These are phyloP conservation scores for Hypoxylon sp. DNA, from an alignment of 2,329 filamentous ascomycete genomes.

Conservation along the genomic window DNA sequence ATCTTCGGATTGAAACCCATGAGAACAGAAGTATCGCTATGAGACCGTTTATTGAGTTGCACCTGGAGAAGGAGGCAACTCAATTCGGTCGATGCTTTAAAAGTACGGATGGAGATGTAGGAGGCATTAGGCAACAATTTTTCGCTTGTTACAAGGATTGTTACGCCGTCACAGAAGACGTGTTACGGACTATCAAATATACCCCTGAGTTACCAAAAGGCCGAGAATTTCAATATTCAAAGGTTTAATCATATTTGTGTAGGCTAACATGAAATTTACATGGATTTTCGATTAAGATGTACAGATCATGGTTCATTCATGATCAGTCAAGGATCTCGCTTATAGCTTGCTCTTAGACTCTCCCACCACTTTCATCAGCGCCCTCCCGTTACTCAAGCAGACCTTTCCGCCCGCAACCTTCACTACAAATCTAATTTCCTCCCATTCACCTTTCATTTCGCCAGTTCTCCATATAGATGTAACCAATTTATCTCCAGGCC, in stretches of 20 bases:
- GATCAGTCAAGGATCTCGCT: conserved; percentile 37
- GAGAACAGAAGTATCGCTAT: conserved; percentile 10
- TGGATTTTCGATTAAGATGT: background rate
- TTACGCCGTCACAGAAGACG: conserved; percentile 42
- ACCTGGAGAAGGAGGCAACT: conserved; percentile 1
- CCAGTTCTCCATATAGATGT: conserved; percentile 87
- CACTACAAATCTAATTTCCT: conserved; percentile 87
- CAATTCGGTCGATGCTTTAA: conserved; percentile 1
- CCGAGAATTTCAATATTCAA: background rate
- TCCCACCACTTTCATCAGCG: conserved; percentile 77
- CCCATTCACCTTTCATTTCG: conserved; percentile 75
- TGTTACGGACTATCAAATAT: conserved; percentile 14
- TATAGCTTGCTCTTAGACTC: conserved; percentile 74
- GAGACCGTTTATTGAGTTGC: conserved; percentile 11
- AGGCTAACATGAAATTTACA: conserved; percentile 20
- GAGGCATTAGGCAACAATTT: conserved; percentile 36
- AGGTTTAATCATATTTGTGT: conserved; percentile 1
- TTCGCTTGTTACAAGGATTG: conserved; percentile 30
- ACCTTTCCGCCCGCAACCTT: conserved; percentile 85
- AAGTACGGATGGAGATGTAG: background rate
- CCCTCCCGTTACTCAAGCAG: conserved; percentile 88
- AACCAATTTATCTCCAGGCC: conserved; percentile 84
- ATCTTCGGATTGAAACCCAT: conserved; percentile 63
- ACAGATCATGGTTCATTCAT: background rate
- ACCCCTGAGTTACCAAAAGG: conserved; percentile 16